These are phyloP conservation scores for Lathyrus oleraceus DNA, from an alignment of 306 rosid species.

Conservation along the genomic window DNA sequence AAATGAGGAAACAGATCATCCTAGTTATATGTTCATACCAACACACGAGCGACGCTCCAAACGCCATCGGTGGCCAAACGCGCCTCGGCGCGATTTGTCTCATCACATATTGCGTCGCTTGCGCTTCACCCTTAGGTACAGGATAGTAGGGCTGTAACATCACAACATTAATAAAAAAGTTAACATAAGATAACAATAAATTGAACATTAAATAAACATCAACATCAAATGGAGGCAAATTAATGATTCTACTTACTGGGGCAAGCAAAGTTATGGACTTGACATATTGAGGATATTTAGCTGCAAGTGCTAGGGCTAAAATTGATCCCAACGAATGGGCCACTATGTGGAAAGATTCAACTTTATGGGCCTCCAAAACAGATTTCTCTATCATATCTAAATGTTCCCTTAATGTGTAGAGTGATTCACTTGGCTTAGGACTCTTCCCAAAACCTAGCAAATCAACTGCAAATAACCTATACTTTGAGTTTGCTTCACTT, in stretches of 20 bases:
- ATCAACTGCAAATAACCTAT: conserved; percentile 81
- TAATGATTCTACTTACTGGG: conserved; percentile 51
- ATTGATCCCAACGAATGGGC: conserved; percentile 96
- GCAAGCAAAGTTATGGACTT: conserved; percentile 91
- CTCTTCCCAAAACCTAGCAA: conserved; percentile 91
- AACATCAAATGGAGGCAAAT: neutral
- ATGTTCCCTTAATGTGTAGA: conserved; percentile 84
- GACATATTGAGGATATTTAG: conserved; percentile 66
- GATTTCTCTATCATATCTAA: conserved; percentile 81
- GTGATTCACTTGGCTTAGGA: conserved; percentile 81
- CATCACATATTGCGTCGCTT: conserved; percentile 77
- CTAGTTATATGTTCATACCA: conserved; percentile 94
- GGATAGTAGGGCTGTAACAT: conserved; percentile 36
- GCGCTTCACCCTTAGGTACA: conserved; percentile 63
- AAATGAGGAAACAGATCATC: conserved; percentile 73
- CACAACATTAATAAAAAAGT: neutral
- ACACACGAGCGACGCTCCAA: conserved; percentile 84
- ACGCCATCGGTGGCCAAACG: conserved; percentile 78
- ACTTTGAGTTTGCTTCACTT: conserved; percentile 42
- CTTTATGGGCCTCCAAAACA: conserved; percentile 66
- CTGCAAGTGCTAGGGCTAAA: conserved; percentile 83
- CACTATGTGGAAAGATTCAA: conserved; percentile 84
- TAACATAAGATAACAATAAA: neutral
- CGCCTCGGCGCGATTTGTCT: conserved; percentile 83
- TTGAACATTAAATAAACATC: neutral